phyloP scores from a whole-genome alignment of 495 filamentous ascomycete genomes.

The Talaromyces liani region DNA sequence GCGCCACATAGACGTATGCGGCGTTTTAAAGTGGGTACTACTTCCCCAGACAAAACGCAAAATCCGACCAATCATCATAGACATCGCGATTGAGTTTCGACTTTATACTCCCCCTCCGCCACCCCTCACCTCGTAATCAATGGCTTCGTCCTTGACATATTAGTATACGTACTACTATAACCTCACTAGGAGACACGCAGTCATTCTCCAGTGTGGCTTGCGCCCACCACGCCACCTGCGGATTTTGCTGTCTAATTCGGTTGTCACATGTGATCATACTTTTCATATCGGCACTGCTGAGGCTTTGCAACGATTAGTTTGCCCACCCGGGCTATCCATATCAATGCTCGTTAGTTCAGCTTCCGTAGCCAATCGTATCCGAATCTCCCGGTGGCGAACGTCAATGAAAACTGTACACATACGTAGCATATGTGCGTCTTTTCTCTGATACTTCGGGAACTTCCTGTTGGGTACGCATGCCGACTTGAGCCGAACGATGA shows the following conservation, averaged over 20 bases:
- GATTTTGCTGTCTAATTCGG: background rate
- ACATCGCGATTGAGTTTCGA: background rate
- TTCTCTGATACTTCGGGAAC: background rate
- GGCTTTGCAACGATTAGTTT: background rate
- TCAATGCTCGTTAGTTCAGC: background rate
- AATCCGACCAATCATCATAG: background rate
- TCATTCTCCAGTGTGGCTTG: background rate
- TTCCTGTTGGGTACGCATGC: background rate
- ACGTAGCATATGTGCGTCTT: too few species aligned
- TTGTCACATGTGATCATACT: background rate
- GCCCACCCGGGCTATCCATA: background rate
- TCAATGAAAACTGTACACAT: background rate
- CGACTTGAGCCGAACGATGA: background rate
- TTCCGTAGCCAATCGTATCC: background rate
- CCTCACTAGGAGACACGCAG: background rate
- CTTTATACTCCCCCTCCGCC: background rate
- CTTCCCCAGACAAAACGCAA: background rate
- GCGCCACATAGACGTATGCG: background rate
- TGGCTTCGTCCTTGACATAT: background rate
- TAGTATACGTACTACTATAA: background rate
- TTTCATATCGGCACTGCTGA: background rate
- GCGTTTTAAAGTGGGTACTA: background rate
- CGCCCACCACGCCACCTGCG: background rate
- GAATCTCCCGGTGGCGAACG: background rate
- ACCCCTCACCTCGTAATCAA: background rate